phyloP scores from a whole-genome alignment of 345 rosid genomes.

The Punica granatum region DNA sequence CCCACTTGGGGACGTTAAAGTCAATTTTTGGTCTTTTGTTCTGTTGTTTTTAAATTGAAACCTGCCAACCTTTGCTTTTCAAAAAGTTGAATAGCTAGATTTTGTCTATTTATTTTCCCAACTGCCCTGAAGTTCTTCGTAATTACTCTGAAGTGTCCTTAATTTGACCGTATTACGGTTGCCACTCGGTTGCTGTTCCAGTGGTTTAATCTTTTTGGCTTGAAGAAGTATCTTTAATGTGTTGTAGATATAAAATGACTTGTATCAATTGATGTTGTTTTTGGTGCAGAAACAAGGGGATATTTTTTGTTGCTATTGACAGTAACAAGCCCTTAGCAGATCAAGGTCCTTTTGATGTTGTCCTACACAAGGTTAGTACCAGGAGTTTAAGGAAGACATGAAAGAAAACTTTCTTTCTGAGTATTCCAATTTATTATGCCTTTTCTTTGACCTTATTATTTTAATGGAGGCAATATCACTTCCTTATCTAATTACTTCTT shows the following conservation, averaged over 20 bases:
- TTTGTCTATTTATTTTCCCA: neutral
- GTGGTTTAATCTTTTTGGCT: neutral
- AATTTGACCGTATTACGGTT: neutral
- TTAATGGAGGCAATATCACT: neutral
- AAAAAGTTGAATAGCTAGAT: neutral
- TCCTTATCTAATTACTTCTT: slow-evolving; percentile 8
- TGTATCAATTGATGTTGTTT: neutral
- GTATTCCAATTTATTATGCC: neutral
- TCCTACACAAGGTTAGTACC: slow-evolving; percentile 78
- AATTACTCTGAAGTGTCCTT: neutral
- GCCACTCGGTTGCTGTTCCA: neutral
- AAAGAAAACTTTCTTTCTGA: neutral
- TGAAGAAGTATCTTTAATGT: neutral
- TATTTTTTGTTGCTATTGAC: slow-evolving; percentile 71
- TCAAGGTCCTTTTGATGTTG: slow-evolving; percentile 92
- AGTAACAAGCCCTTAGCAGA: slow-evolving; percentile 51
- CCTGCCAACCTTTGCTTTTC: neutral
- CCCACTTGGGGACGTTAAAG: slow-evolving; percentile 14
- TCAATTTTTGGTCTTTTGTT: slow-evolving; percentile 20
- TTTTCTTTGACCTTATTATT: neutral
- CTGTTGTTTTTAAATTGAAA: slow-evolving; percentile 9
- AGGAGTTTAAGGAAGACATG: neutral
- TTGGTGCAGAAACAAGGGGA: slow-evolving; percentile 69
- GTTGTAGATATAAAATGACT: neutral
- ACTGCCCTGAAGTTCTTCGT: neutral